Evolutionary conservation across 108 stramenopile species (phyloP).

Genomic region (Cyclotella baltica): DNA sequence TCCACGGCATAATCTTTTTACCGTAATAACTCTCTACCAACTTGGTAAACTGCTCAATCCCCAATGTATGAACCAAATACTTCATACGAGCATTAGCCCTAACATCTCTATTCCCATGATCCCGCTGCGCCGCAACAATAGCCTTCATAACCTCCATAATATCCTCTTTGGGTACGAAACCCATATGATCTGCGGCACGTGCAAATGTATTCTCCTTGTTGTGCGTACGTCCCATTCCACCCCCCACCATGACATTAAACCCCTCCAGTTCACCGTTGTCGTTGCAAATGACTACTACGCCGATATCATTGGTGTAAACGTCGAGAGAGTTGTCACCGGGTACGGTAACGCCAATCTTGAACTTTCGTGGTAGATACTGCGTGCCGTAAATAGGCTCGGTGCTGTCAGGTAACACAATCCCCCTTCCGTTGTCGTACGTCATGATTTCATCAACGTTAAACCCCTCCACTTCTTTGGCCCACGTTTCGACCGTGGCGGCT

Average conservation of each 20-base stretch:
- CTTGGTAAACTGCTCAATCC: slow-evolving; percentile 91
- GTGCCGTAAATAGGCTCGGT: slow-evolving; percentile 97
- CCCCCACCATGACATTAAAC: slow-evolving; percentile 97
- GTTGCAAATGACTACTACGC: slow-evolving; percentile 88
- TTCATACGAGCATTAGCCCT: slow-evolving; percentile 98
- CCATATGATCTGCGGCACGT: slow-evolving; percentile 95
- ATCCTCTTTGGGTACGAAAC: slow-evolving; percentile 95
- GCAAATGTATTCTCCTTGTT: slow-evolving; percentile 98
- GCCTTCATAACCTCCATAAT: slow-evolving; percentile 93
- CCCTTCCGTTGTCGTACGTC: slow-evolving; percentile 84
- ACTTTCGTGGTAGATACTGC: slow-evolving; percentile 97
- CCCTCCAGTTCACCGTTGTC: slow-evolving; percentile 82
- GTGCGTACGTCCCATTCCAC: slow-evolving; percentile 98
- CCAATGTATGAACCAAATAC: slow-evolving; percentile 97
- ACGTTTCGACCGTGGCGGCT: slow-evolving; percentile 90
- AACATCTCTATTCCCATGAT: slow-evolving; percentile 98
- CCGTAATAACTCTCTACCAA: slow-evolving; percentile 96
- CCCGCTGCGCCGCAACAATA: slow-evolving; percentile 95
- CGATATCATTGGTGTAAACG: slow-evolving; percentile 98
- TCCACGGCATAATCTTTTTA: slow-evolving; percentile 87
- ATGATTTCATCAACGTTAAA: slow-evolving; percentile 82
- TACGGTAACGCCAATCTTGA: slow-evolving; percentile 98
- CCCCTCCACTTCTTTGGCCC: slow-evolving; percentile 84
- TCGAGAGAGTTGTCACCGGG: slow-evolving; percentile 96
- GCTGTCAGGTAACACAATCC: slow-evolving; percentile 81